Base-by-base conservation (phyloP, 2,329 filamentous ascomycete genomes). In the Sporothrix humicola region DNA sequence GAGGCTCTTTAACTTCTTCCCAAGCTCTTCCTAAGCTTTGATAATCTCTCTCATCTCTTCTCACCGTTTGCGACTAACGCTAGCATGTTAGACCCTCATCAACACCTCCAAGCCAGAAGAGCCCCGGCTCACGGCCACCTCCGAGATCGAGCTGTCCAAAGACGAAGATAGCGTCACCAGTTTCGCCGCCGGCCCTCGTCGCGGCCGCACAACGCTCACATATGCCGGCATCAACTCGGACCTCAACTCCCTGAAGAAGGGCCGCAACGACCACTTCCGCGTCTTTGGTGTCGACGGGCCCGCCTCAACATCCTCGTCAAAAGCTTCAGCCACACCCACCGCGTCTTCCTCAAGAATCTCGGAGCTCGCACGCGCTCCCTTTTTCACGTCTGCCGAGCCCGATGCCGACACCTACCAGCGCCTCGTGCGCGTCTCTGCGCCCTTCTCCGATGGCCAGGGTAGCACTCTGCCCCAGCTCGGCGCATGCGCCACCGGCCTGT, bases 161-260 rank as follows among this genome's bases (percentile, higher is more conserved):
- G 90, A 95, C 79, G 95, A 98, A 83, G 95, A 98, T 82, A 97
- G 92, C 73, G 93, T 97, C 74, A 94, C 92, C 76, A 95, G 92
- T 72, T 86, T 98, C 69, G 93, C 90, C 58, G 89, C 92, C 71
- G 90, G 93, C 76, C 87, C 83, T 3, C 87, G 79, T 82, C 88
- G 84, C 82, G 85, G 84, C 69, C 90, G 86, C 78, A 83, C 80
- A 70, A 88, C 88, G 6, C 80, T 88, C 58, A 83, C 89, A 8
- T 90, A 93, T 77, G 93, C 94, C 37, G 94, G 94, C 72, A 91
- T 97, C 83, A 98, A 97, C 81, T 94, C 93, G 74, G 92, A 91
- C 74, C 86, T 90, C 65, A 87, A 87, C 6, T 91, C 94, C 73
- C 87, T 95, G 76, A 86, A 90, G 77, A 90, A 90, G 76, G 93